phyloP scores from a whole-genome alignment of 1,284 basidiomycete species.

The Austroboletus niveus region DNA sequence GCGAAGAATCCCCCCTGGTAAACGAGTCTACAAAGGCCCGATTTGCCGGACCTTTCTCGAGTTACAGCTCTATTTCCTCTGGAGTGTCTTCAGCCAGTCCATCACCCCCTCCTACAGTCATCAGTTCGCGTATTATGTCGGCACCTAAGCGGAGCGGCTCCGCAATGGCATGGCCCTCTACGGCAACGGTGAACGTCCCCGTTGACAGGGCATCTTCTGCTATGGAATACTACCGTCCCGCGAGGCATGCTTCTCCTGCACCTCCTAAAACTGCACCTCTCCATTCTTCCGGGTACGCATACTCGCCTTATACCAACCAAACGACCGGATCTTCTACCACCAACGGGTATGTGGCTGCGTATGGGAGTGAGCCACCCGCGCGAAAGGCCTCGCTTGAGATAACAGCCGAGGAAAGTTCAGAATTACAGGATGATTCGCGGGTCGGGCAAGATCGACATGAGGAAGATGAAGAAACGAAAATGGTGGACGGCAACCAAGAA shows the following conservation, averaged over 20 bases:
- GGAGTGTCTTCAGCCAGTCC: conserved; percentile 66
- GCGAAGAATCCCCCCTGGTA: conserved; percentile 44
- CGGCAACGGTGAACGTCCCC: conserved; percentile 44
- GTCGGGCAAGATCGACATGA: conserved; percentile 3
- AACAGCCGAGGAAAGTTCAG: conserved; percentile 35
- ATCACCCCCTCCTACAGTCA: conserved; percentile 64
- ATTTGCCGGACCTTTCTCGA: conserved; percentile 84
- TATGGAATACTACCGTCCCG: conserved; percentile 61
- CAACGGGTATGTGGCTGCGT: conserved; percentile 30
- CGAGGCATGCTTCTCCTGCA: conserved; percentile 47
- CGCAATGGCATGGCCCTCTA: conserved; percentile 53
- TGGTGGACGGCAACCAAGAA: conserved; percentile 16
- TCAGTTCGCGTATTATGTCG: conserved; percentile 43
- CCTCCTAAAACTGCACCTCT: conserved; percentile 33
- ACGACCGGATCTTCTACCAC: conserved; percentile 20
- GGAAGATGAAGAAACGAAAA: conserved; percentile 3
- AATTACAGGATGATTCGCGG: conserved; percentile 8
- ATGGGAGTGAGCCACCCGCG: conserved; percentile 24
- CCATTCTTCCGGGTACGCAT: conserved; percentile 18
- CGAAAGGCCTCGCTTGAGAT: conserved; percentile 34
- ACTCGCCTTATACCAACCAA: conserved; percentile 33
- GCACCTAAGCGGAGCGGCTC: conserved; percentile 57
- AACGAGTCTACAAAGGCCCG: conserved; percentile 42
- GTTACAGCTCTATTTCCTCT: conserved; percentile 93
- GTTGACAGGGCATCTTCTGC: conserved; percentile 75